These are phyloP conservation scores for Fremontodendron californicum DNA, from an alignment of 345 rosid genomes.

Conservation along the genomic window DNA sequence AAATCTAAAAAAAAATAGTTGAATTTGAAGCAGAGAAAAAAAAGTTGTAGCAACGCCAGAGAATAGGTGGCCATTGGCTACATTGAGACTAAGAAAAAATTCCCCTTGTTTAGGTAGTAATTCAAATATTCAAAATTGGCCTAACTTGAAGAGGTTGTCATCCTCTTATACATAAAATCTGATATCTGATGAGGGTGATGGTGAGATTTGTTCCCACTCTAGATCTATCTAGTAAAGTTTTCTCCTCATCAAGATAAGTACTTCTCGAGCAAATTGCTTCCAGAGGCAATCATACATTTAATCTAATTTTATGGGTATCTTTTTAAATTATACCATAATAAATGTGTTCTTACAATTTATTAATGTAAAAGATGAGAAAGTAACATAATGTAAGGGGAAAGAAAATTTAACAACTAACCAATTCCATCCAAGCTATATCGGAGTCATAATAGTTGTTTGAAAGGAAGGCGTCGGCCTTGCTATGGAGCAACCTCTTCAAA, in stretches of 20 bases:
- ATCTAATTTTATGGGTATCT: not conserved
- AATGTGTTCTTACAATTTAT: not conserved
- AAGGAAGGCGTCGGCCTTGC: slow-evolving; percentile 87
- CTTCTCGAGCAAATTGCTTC: not conserved
- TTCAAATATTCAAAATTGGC: not conserved
- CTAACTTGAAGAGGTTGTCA: not conserved
- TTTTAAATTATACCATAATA: not conserved
- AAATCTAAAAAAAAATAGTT: not conserved
- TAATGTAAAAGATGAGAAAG: not conserved
- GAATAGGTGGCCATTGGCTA: not conserved
- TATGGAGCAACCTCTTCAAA: slow-evolving; percentile 78
- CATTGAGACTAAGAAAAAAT: not conserved
- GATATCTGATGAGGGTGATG: not conserved
- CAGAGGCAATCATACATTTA: not conserved
- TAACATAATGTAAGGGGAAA: not conserved
- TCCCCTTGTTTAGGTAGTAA: not conserved
- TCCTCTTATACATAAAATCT: not conserved
- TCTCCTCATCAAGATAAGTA: not conserved
- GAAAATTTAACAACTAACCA: slow-evolving; percentile 48
- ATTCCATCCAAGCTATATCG: slow-evolving; percentile 95
- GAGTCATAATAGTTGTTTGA: slow-evolving; percentile 89
- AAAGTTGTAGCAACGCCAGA: not conserved
- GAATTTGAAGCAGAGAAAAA: not conserved
- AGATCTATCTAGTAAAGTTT: not conserved
- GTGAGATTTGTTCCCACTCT: not conserved